A percentile compares a stretch with the other conserved stretches of the same genome.
Evolutionary conservation across 2,329 filamentous ascomycete genomes (phyloP).

Genomic region (Thermothelomyces thermophilus): DNA sequence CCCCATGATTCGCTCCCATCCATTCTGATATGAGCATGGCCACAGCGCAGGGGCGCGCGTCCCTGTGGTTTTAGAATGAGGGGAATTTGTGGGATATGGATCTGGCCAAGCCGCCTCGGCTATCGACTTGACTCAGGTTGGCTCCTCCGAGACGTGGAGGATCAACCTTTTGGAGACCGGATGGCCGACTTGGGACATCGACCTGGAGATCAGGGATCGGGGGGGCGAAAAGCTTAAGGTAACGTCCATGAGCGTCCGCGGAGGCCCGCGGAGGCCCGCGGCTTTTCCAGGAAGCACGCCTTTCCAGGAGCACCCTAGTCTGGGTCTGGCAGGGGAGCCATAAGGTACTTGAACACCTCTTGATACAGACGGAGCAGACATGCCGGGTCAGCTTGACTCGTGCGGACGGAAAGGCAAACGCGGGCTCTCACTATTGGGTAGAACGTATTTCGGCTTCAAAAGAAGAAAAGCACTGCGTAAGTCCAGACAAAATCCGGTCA

Average conservation of each 20-base stretch:
- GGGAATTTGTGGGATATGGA: not conserved
- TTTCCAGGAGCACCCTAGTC: no score
- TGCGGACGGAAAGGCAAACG: not conserved
- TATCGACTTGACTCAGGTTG: constrained; percentile 1
- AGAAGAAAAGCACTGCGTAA: not conserved
- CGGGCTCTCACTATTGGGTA: constrained; percentile 2
- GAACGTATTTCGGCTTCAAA: not conserved
- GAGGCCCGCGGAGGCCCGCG: no score
- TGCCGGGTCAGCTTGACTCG: constrained; percentile 2
- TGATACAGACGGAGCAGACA: not conserved
- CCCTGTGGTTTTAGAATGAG: not conserved
- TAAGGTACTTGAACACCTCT: not conserved
- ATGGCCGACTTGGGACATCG: not conserved
- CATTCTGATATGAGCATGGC: not conserved
- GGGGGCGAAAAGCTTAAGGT: not conserved
- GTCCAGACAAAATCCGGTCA: constrained; percentile 6
- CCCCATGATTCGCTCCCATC: not conserved
- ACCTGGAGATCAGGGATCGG: not conserved
- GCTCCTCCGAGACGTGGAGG: not conserved
- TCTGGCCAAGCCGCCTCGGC: constrained; percentile 1
- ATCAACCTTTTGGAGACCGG: not conserved
- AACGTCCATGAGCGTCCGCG: no score
- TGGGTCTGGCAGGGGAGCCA: no score
- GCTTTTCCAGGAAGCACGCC: no score
- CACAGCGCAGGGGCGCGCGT: not conserved